Percentiles rank a stretch among this genome's conserved stretches.
These are phyloP conservation scores for Hanseniaspora guilliermondii DNA, from an alignment of 805 yeast genomes.

Conservation along the genomic window DNA sequence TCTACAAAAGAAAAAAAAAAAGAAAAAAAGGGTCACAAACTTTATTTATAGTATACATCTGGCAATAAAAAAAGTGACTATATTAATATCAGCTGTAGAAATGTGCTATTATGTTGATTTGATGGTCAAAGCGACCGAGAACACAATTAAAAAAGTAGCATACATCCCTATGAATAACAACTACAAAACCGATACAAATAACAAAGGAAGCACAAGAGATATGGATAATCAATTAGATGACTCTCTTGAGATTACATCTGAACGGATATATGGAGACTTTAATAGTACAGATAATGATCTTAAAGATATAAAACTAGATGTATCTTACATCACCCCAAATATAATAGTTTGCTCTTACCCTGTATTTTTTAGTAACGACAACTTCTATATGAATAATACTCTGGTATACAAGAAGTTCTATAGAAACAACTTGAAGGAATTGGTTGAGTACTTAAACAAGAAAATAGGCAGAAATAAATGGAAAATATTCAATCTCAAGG, in stretches of 20 bases:
- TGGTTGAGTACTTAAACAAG: constrained; percentile 36
- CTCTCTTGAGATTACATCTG: neutral
- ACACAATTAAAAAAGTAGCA: neutral
- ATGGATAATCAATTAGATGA: neutral
- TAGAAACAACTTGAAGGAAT: constrained; percentile 40
- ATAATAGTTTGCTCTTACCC: constrained; percentile 73
- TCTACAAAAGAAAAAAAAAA: too few species aligned
- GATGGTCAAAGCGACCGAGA: neutral
- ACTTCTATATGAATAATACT: neutral
- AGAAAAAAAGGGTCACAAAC: too few species aligned
- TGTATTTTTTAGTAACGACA: constrained; percentile 22
- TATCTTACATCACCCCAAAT: constrained; percentile 52
- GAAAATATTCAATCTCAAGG: constrained; percentile 63
- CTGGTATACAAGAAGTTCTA: constrained; percentile 32
- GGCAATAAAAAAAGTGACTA: too few species aligned
- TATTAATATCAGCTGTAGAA: too few species aligned
- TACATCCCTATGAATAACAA: constrained; percentile 10
- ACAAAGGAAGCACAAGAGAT: neutral
- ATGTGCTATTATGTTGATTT: neutral
- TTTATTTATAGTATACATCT: too few species aligned
- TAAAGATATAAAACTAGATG: constrained; percentile 30
- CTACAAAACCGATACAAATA: neutral
- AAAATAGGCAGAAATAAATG: constrained; percentile 43
- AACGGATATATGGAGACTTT: neutral
- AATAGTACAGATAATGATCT: neutral